phyloP scores from a whole-genome alignment of 176 grass and related monocot species.

The Rhynchospora tenuis region DNA sequence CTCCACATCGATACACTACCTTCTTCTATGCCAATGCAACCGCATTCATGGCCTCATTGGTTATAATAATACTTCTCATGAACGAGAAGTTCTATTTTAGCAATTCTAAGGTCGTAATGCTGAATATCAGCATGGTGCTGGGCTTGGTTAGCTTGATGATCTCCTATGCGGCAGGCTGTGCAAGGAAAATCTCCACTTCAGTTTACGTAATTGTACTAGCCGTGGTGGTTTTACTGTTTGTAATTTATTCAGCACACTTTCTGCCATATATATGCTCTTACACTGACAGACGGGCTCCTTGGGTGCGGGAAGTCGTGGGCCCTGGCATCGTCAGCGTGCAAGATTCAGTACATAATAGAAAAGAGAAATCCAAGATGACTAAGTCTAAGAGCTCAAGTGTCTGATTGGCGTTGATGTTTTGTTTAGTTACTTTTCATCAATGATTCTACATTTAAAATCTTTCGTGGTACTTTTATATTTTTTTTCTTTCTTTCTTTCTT shows the following conservation, averaged over 20 bases:
- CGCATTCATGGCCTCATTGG: conserved; percentile 45
- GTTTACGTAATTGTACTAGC: conserved; percentile 32
- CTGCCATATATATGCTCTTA: neutral
- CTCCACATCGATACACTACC: conserved; percentile 22
- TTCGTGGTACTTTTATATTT: too few species aligned
- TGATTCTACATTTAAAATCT: too few species aligned
- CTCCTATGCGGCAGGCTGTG: conserved; percentile 38
- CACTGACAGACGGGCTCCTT: too few species aligned
- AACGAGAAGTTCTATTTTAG: conserved; percentile 31
- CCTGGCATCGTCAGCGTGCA: too few species aligned
- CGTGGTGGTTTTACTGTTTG: conserved; percentile 21
- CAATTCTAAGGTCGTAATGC: conserved; percentile 17
- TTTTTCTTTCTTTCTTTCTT: too few species aligned
- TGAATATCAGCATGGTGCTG: conserved; percentile 23
- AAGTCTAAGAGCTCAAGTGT: too few species aligned
- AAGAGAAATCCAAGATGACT: too few species aligned
- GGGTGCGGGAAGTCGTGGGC: too few species aligned
- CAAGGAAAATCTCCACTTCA: conserved; percentile 34
- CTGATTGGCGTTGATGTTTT: too few species aligned
- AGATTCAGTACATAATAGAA: too few species aligned
- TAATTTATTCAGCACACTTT: conserved; percentile 21
- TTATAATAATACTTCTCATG: conserved; percentile 47
- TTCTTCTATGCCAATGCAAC: conserved; percentile 55
- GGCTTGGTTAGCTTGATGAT: conserved; percentile 45
- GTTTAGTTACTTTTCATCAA: too few species aligned